phyloP scores from a whole-genome alignment of 129 eudicot genomes.

The Flaveria bidentis region DNA sequence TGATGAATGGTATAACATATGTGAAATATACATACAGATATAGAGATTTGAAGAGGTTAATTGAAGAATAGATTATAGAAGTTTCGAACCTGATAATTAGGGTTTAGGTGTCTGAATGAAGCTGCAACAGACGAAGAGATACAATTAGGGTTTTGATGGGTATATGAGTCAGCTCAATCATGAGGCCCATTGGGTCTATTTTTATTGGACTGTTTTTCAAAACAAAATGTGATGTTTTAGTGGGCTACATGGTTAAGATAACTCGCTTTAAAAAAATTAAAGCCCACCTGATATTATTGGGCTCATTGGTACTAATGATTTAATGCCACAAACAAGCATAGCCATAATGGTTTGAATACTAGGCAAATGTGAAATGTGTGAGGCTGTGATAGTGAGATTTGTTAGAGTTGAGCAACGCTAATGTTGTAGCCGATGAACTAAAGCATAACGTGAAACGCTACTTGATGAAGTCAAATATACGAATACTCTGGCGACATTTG shows the following conservation, averaged over 20 bases:
- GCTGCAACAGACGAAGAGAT: not conserved
- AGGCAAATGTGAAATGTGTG: not conserved
- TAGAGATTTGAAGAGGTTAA: not conserved
- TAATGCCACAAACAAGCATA: not conserved
- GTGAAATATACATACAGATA: not conserved
- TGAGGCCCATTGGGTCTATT: constrained; percentile 15
- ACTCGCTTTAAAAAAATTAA: no score
- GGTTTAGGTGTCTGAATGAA: not conserved
- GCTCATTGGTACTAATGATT: no score
- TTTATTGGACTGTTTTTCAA: not conserved
- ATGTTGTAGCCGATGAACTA: not conserved
- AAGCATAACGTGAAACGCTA: no score
- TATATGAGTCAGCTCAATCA: not conserved
- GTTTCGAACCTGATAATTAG: not conserved
- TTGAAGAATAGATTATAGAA: not conserved
- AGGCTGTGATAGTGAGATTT: not conserved
- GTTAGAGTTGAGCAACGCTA: not conserved
- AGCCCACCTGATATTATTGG: no score
- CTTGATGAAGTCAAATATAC: no score
- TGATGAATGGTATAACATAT: not conserved
- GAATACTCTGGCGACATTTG: not conserved
- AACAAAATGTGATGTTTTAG: not conserved
- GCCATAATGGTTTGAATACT: not conserved
- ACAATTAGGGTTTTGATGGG: constrained; percentile 6
- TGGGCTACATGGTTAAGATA: not conserved